Conservation (phyloP, 2,329 filamentous ascomycete species). For the Rutstroemia sydowiana region DNA sequence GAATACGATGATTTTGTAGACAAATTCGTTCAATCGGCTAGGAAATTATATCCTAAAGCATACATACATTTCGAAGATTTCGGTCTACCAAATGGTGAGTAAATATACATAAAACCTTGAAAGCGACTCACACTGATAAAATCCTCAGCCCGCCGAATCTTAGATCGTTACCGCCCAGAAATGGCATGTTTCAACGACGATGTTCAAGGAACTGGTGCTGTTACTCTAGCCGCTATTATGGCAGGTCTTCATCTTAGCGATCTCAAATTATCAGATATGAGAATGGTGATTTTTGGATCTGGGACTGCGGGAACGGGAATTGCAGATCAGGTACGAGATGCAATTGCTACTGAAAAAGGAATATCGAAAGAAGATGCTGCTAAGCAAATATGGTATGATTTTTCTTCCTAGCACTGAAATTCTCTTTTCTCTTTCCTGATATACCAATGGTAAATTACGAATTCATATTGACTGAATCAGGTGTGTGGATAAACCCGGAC, state of each 20-base stretch:
- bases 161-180: slow-evolving; percentile 66
- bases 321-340: slow-evolving; percentile 75
- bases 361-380: slow-evolving; percentile 67
- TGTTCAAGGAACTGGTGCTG: slow-evolving; percentile 81
- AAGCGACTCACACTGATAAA: background rate
- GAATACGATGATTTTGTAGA: slow-evolving; percentile 73
- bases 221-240: slow-evolving; percentile 76
- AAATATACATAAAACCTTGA: background rate
- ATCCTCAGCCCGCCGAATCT: slow-evolving; percentile 50
- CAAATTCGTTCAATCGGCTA: slow-evolving; percentile 60
- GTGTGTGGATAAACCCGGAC: slow-evolving; percentile 75
- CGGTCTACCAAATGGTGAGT: slow-evolving; percentile 60
- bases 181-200: slow-evolving; percentile 89
- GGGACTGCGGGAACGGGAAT: slow-evolving; percentile 81
- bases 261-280: slow-evolving; percentile 58
- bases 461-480: slow-evolving; percentile 34
- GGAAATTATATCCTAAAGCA: slow-evolving; percentile 66
- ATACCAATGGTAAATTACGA: background rate
- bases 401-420: too few relatives aligned
- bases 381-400: slow-evolving; percentile 65
- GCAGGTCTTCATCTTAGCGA: slow-evolving; percentile 64
- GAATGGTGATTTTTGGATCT: slow-evolving; percentile 70
- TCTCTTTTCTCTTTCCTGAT: background rate
- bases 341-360: slow-evolving; percentile 61
- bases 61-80: slow-evolving; percentile 92